phyloP scores from a whole-genome alignment of 495 filamentous ascomycete genomes.

The Trichoderma orchidacearum region DNA sequence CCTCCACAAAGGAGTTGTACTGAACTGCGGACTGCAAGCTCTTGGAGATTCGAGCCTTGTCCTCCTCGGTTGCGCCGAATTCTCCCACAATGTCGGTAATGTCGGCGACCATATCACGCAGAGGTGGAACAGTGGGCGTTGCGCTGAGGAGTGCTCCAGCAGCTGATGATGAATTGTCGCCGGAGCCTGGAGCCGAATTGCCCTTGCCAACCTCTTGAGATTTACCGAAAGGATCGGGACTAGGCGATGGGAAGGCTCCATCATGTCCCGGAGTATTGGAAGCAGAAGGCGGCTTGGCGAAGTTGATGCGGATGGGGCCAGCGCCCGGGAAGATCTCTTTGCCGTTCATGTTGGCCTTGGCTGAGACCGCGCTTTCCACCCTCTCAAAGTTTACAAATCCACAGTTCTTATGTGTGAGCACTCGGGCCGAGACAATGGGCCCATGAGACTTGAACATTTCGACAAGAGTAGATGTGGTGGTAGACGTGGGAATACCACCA shows the following conservation, averaged over 20 bases:
- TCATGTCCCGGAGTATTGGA: constrained; percentile 65
- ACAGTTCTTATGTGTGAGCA: constrained; percentile 97
- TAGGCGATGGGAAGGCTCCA: constrained; percentile 83
- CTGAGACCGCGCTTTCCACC: constrained; percentile 76
- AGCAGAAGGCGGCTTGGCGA: constrained; percentile 86
- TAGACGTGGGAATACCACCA: constrained; percentile 94
- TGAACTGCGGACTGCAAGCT: constrained; percentile 64
- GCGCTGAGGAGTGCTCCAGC: constrained; percentile 23
- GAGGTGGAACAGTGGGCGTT: constrained; percentile 51
- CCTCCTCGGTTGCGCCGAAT: constrained; percentile 78
- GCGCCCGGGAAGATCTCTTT: constrained; percentile 98
- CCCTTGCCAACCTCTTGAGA: constrained; percentile 32
- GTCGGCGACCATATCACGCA: constrained; percentile 64
- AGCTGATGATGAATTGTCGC: constrained; percentile 9
- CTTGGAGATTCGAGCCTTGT: constrained; percentile 54
- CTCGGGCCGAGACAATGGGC: constrained; percentile 79
- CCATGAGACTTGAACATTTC: constrained; percentile 89
- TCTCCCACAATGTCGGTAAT: constrained; percentile 78
- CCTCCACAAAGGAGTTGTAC: constrained; percentile 57
- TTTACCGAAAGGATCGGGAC: constrained; percentile 66
- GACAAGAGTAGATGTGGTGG: constrained; percentile 81
- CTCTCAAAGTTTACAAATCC: constrained; percentile 96
- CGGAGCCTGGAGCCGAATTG: constrained; percentile 29
- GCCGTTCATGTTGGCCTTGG: constrained; percentile 75
- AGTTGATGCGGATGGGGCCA: constrained; percentile 88